Base-by-base conservation (phyloP, 495 filamentous ascomycete genomes). In the Daldinia caldariorum region DNA sequence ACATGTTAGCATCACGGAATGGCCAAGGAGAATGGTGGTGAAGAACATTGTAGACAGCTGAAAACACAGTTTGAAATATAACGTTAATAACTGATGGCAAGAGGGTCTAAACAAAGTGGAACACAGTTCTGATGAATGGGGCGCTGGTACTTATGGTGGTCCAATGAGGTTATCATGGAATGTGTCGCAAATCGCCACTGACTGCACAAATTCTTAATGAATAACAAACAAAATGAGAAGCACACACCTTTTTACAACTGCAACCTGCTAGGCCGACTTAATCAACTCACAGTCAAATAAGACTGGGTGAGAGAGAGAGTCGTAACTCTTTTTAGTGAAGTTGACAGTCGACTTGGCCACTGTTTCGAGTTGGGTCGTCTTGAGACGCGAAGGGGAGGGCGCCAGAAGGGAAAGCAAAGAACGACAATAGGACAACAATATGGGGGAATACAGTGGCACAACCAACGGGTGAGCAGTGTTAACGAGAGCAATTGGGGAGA, bases 1-100 rank as follows among this genome's bases (percentile, higher is more conserved):
- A 49, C 79, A 81, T 84, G 76, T 85, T 77, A 85, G 82, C 77
- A 58, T 63, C 20, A 34, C 7, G 41, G 31, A 10, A 37, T 49
- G 51, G n/a, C 41, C 7, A 29, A 20, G 49, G 9, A n/a, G 51
- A 32, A 50, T 8, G 53, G 67, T 51, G 54, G 53, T 49, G 18
- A 62, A 65, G 31, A 56, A 49, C 69, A 56, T 65, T 35, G 59
- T 43, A 32, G 50, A 45, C 38, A 26, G 47, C 37, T 57, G 20
- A 47, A 20, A 47, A 12, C 1, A 20, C 7, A 4, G 18, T 47
- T 47, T 20, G 61, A 50, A 66, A 62, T 35, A 55, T 18, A 10
- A 34, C 50, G 13, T 50, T 31, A 22, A 22, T 8, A 47, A 20
- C 16, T 8, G 43, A 47, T 47, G 16, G 43, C 43, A 47, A 47